Evolutionary conservation across 495 filamentous ascomycete genomes (phyloP).

Genomic region (Xylaria castorea): DNA sequence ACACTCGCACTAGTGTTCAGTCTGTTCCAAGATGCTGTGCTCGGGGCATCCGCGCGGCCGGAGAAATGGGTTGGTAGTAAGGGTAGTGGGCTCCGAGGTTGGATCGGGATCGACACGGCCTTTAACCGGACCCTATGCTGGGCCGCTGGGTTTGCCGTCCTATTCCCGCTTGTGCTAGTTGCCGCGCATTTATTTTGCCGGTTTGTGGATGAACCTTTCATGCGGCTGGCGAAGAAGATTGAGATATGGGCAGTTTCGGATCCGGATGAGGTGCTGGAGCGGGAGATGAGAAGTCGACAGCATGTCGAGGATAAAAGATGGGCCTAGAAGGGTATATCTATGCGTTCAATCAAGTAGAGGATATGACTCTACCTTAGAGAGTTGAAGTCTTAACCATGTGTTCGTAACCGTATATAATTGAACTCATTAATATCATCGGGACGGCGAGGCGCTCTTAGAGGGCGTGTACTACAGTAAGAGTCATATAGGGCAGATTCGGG

Average conservation of each 20-base stretch:
- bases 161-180: slow-evolving; percentile 62
- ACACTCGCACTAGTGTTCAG: slow-evolving; percentile 46
- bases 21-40: slow-evolving; percentile 54
- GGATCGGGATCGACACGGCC: slow-evolving; percentile 59
- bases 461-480: neutral
- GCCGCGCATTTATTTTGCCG: slow-evolving; percentile 66
- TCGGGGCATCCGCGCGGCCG: slow-evolving; percentile 39
- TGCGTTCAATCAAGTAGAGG: neutral
- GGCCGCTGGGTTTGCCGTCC: slow-evolving; percentile 56
- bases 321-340: neutral
- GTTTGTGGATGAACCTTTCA: slow-evolving; percentile 63
- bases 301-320: neutral
- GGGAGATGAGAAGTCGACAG: neutral
- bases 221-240: slow-evolving; percentile 61
- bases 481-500: neutral
- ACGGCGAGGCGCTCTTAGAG: neutral
- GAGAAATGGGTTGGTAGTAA: slow-evolving; percentile 32
- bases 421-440: neutral
- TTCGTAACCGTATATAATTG: neutral
- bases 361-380: neutral
- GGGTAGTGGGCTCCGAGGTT: slow-evolving; percentile 53
- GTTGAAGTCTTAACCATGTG: neutral
- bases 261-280: neutral
- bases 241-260: slow-evolving; percentile 42
- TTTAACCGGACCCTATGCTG: slow-evolving; percentile 60